phyloP scores from a whole-genome alignment of 306 rosid species.

The Rosa rugosa region DNA sequence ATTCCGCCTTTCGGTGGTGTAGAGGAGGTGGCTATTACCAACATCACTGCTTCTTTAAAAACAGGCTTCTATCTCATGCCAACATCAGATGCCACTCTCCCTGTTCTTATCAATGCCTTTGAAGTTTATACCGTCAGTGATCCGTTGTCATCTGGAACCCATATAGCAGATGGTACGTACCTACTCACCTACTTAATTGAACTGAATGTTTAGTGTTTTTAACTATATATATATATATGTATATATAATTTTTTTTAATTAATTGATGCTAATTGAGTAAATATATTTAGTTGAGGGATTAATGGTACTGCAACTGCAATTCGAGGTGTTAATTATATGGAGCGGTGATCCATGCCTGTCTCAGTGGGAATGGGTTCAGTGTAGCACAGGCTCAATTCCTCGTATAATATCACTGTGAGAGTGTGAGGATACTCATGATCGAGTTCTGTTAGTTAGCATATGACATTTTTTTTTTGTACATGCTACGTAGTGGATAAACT shows the following conservation, averaged over 20 bases:
- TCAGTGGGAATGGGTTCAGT: slow-evolving; percentile 47
- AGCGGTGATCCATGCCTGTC: slow-evolving; percentile 44
- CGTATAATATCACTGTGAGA: slow-evolving; percentile 40
- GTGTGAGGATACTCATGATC: slow-evolving; percentile 8
- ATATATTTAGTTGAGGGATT: background rate
- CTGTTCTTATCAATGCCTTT: slow-evolving; percentile 44
- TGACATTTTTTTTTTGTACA: too few species aligned
- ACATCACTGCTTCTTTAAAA: slow-evolving; percentile 39
- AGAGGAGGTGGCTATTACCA: slow-evolving; percentile 28
- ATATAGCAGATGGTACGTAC: too few species aligned
- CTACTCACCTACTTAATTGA: too few species aligned
- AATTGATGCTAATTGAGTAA: too few species aligned
- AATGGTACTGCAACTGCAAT: slow-evolving; percentile 25
- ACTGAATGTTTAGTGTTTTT: too few species aligned
- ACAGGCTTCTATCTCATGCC: slow-evolving; percentile 27
- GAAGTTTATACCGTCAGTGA: slow-evolving; percentile 32
- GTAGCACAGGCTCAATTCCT: slow-evolving; percentile 31
- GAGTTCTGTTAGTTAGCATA: too few species aligned
- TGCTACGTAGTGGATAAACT: too few species aligned
- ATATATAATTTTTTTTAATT: too few species aligned
- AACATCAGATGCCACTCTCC: slow-evolving; percentile 37
- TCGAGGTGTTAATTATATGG: slow-evolving; percentile 30
- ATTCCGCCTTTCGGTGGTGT: slow-evolving; percentile 46
- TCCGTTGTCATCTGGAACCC: too few species aligned
- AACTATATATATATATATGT: too few species aligned